Base-by-base conservation (phyloP, 208 protist genomes). In the Crithidia thermophila region DNA sequence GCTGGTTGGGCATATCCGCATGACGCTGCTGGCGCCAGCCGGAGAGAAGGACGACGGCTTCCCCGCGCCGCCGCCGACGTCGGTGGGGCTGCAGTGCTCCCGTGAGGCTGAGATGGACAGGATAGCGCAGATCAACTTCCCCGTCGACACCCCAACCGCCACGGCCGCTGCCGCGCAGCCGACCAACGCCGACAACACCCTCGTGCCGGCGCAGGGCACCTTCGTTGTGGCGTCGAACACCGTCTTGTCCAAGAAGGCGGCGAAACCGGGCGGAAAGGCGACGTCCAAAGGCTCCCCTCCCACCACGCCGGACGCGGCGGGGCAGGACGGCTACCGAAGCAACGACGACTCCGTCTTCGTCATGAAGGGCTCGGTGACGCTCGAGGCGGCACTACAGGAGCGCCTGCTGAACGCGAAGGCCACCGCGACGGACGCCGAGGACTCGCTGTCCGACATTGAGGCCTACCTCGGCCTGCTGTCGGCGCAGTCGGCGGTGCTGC, bases 361-460 rank as follows among this genome's bases (percentile, higher is more conserved):
- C n/a, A n/a, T 33, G 2, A 21, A 6, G 3, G 39, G 4, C 31
- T 21, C 20, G 18, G 27, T 68, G 31, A 68, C 68, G n/a, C 60
- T 75, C 21, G 43, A 57, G 21, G 56, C 21, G 21, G 34, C 58
- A 43, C 52, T 75, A 31, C 68, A 51, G 20, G 68, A 46, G n/a
- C 68, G 60, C 43, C 46, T 27, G 18, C 42, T 30, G 50, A 14
- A 28, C 34, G 36, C 30, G 21, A 27, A 5, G 34, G 52, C 33
- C 9, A 10, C 50, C 4, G 23, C 50, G 13, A 18, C 34, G 0
- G 33, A 33, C 27, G 49, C 34, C 14, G 68, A 68, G 25, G 68
- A 75, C 30, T 68, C 68, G 25, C 43, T 75, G 39, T 47, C 68
- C 11, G 68, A 75, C 46, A 68, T 75, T 13, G 68, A 75, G 43